Conservation (phyloP, 371 early-diverging fungal genomes). For the Sanchytrium tribonematis region DNA sequence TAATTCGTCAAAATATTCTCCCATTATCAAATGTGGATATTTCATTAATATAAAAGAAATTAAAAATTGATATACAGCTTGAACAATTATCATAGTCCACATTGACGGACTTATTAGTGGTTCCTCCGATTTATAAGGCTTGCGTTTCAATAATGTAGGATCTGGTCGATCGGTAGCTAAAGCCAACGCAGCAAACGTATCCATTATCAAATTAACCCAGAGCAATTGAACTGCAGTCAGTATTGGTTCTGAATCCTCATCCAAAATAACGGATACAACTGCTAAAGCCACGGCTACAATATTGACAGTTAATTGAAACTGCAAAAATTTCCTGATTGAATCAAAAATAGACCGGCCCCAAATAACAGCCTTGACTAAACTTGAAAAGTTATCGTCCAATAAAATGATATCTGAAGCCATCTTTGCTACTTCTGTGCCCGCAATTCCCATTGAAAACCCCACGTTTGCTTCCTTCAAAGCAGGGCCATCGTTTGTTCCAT, state of each 20-base stretch:
- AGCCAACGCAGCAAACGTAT: conserved; percentile 55
- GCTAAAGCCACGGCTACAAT: conserved; percentile 49
- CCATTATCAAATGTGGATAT: neutral
- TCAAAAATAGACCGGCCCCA: conserved; percentile 90
- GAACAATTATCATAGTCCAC: conserved; percentile 70
- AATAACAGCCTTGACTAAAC: conserved; percentile 32
- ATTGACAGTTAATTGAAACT: conserved; percentile 87
- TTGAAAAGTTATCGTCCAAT: conserved; percentile 40
- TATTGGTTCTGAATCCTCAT: conserved; percentile 25
- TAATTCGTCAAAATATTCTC: conserved; percentile 5
- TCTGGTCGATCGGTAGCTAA: conserved; percentile 55
- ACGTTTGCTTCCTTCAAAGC: conserved; percentile 83
- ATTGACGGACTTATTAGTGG: conserved; percentile 58
- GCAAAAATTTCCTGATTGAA: conserved; percentile 73
- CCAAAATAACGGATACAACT: conserved; percentile 27
- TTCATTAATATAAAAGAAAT: conserved; percentile 7
- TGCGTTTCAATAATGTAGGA: conserved; percentile 38
- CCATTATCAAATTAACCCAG: conserved; percentile 65
- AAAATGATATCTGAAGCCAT: conserved; percentile 77
- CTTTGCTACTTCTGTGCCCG: conserved; percentile 86
- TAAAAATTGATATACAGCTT: conserved; percentile 46
- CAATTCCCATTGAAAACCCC: conserved; percentile 88
- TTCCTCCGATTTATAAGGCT: conserved; percentile 41
- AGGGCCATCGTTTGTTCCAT: conserved; percentile 91
- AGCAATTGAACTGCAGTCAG: conserved; percentile 56